These are phyloP conservation scores for Rhynchospora tenuis DNA, from an alignment of 176 grass and related monocot species.

Conservation along the genomic window DNA sequence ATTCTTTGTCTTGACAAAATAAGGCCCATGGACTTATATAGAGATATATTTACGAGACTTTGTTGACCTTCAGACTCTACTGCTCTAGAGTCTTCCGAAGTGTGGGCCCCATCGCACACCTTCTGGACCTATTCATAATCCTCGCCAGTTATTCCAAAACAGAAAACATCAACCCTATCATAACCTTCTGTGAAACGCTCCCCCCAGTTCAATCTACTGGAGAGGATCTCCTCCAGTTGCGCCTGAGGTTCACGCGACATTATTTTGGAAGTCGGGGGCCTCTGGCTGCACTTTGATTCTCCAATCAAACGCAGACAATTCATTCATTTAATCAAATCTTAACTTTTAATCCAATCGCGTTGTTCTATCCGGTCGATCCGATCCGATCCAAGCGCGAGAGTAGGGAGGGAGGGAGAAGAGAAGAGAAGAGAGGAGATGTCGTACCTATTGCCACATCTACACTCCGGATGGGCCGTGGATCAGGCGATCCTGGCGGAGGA, in stretches of 20 bases:
- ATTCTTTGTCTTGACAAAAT: neutral
- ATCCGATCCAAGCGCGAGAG: neutral
- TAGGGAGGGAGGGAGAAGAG: neutral
- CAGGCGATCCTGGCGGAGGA: constrained; percentile 98
- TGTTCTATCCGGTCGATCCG: no score
- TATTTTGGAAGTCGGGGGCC: neutral
- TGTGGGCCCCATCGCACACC: neutral
- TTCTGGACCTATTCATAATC: neutral
- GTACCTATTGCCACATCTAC: constrained; percentile 91
- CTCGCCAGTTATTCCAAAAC: no score
- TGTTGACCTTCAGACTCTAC: neutral
- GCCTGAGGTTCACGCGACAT: neutral
- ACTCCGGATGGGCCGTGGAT: constrained; percentile 98
- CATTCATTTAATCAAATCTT: no score
- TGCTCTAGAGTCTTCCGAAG: neutral
- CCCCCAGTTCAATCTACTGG: neutral
- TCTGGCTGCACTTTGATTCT: neutral
- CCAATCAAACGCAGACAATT: neutral
- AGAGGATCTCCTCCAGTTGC: neutral
- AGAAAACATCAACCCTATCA: no score
- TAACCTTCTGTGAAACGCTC: neutral
- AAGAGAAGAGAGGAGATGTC: constrained; percentile 48
- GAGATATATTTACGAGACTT: neutral
- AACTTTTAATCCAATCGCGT: no score
- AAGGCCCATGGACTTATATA: constrained; percentile 3